A percentile compares a stretch with the other conserved stretches of the same genome.
Evolutionary conservation across 225 moss, liverwort and hornwort species (phyloP).

Genomic region (Ulota crispa): DNA sequence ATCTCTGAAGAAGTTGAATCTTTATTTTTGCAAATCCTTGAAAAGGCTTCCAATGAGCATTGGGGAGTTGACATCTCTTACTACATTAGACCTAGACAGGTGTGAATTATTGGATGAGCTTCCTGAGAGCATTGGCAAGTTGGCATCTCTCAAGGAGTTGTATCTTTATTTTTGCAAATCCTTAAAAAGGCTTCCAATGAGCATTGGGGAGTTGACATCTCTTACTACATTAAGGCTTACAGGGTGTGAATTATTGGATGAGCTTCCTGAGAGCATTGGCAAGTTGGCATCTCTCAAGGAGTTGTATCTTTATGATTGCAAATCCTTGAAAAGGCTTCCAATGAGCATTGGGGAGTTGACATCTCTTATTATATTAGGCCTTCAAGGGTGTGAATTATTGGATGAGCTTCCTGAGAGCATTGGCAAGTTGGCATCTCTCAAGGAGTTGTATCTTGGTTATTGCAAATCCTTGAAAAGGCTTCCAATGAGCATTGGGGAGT

Average conservation of each 20-base stretch:
- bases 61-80: not conserved
- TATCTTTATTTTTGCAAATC: not conserved
- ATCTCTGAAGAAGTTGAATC: rapidly evolving
- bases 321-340: too few relatives aligned
- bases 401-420: too few relatives aligned
- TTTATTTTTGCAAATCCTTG: rapidly evolving
- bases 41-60: not conserved
- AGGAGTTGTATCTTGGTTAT: too few relatives aligned
- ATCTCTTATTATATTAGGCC: rapidly evolving
- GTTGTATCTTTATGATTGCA: too few relatives aligned
- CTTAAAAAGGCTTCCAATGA: not conserved
- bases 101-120: not conserved
- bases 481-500: too few relatives aligned
- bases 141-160: not conserved
- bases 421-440: too few relatives aligned
- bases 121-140: not conserved
- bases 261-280: too few relatives aligned
- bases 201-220: not conserved
- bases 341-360: too few relatives aligned
- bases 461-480: not conserved
- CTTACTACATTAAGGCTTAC: rapidly evolving
- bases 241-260: too few relatives aligned
- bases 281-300: too few relatives aligned
- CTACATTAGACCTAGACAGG: rapidly evolving
- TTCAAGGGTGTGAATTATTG: too few relatives aligned